These are phyloP conservation scores for Oldenlandia corymbosa DNA, from an alignment of 257 asterid species.

Conservation along the genomic window DNA sequence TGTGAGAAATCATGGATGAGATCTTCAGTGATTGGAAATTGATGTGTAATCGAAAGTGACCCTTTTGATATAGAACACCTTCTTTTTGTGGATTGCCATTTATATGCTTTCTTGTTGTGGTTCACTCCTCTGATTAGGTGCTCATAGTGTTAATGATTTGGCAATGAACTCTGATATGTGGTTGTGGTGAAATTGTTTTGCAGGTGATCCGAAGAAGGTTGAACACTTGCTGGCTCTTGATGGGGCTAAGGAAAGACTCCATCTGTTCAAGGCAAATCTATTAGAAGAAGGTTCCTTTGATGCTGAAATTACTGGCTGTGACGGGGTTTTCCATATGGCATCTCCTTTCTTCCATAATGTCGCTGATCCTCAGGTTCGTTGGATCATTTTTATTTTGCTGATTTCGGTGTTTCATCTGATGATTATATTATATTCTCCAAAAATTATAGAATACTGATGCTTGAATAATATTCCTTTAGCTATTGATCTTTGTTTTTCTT, in stretches of 20 bases:
- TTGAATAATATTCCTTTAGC: not conserved
- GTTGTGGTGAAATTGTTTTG: conserved; percentile 2
- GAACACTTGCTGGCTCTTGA: conserved; percentile 68
- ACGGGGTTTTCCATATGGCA: conserved; percentile 85
- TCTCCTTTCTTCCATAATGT: conserved; percentile 60
- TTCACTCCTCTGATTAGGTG: not conserved
- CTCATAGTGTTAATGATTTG: not conserved
- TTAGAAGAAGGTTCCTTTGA: conserved; percentile 82
- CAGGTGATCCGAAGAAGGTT: conserved; percentile 68
- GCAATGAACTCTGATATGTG: not conserved
- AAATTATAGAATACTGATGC: not conserved
- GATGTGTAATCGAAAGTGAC: not conserved
- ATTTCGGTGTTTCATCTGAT: not conserved
- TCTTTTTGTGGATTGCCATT: not conserved
- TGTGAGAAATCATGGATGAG: not conserved
- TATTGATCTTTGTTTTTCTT: not conserved
- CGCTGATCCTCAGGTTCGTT: conserved; percentile 64
- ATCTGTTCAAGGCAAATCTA: conserved; percentile 60
- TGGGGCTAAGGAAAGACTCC: conserved; percentile 89
- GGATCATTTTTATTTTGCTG: not conserved
- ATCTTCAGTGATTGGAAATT: not conserved
- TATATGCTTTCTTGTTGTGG: not conserved
- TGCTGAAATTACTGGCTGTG: conserved; percentile 71
- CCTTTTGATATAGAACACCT: not conserved
- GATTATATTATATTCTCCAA: no score